A percentile compares a stretch with the other conserved stretches of the same genome.
Conservation (phyloP, 202 grass and related monocot genomes). For the Panicum virgatum region DNA sequence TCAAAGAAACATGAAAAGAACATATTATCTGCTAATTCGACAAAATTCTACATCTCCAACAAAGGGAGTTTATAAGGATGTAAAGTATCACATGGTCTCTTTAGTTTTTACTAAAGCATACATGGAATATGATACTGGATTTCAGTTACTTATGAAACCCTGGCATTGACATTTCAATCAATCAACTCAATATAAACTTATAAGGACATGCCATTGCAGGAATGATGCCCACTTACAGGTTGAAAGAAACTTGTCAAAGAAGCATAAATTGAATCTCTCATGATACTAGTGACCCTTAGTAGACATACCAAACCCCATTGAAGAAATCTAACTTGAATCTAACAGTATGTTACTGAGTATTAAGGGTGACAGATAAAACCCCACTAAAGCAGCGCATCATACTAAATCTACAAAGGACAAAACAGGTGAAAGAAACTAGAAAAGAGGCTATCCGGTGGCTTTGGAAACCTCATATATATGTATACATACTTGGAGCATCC, state of each 20-base stretch:
- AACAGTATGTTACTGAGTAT: not conserved
- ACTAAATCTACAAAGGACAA: not conserved
- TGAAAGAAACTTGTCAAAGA: not conserved
- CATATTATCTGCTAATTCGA: not conserved
- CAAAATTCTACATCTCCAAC: not conserved
- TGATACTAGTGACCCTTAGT: not conserved
- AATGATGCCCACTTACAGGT: not conserved
- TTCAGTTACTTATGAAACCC: not conserved
- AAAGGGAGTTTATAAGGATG: not conserved
- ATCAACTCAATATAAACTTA: not conserved
- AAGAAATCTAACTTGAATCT: constrained; percentile 2
- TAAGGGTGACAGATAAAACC: constrained; percentile 12
- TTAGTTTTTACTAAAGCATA: not conserved
- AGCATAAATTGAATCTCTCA: not conserved
- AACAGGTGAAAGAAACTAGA: not conserved
- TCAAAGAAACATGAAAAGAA: not conserved
- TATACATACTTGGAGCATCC: constrained; percentile 72
- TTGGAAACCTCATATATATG: not conserved
- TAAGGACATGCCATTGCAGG: not conserved
- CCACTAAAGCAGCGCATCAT: not conserved
- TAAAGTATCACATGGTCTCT: not conserved
- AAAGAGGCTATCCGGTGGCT: not conserved
- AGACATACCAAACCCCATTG: not conserved
- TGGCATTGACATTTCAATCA: not conserved
- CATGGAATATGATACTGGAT: not conserved